Evolutionary conservation across 805 yeast genomes (phyloP).

Genomic region (Lipomyces spencermartinsiae): DNA sequence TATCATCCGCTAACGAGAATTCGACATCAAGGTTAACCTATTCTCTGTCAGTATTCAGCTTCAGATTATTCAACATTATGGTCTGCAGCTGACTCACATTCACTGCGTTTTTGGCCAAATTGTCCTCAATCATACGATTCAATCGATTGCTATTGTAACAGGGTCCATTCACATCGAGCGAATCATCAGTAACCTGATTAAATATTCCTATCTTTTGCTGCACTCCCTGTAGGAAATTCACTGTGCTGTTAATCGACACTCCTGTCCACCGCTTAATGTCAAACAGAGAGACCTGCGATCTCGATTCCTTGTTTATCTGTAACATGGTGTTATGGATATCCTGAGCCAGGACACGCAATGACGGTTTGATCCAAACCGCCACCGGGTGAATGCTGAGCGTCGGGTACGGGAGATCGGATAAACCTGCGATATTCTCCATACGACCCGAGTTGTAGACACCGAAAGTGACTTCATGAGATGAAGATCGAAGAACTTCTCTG

Average conservation of each 20-base stretch:
- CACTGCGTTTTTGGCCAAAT: slow-evolving; percentile 3
- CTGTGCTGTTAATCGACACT: slow-evolving; percentile 27
- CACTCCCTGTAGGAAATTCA: slow-evolving; percentile 34
- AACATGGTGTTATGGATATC: slow-evolving; percentile 23
- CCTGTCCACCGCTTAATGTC: slow-evolving; percentile 34
- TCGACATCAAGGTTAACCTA: slow-evolving; percentile 36
- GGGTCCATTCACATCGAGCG: not conserved
- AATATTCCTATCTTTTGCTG: not conserved
- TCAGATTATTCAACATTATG: not conserved
- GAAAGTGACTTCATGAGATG: slow-evolving; percentile 15
- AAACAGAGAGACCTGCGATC: slow-evolving; percentile 30
- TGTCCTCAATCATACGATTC: not conserved
- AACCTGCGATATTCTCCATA: slow-evolving; percentile 20
- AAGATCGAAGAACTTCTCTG: not conserved
- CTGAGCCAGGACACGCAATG: slow-evolving; percentile 19
- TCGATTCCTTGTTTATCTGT: slow-evolving; percentile 16
- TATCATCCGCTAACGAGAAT: slow-evolving; percentile 20
- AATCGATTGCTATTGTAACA: not conserved
- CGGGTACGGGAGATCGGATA: slow-evolving; percentile 28
- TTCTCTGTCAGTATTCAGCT: not conserved
- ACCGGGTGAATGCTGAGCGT: slow-evolving; percentile 39
- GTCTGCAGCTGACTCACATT: not conserved
- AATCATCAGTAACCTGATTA: not conserved
- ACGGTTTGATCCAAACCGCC: slow-evolving; percentile 8
- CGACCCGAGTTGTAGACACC: slow-evolving; percentile 41